Evolutionary conservation across 2,329 filamentous ascomycete species (phyloP), one percentile per base, ranked within the genome.

Genomic region (Colletotrichum gloeosporioides): DNA sequence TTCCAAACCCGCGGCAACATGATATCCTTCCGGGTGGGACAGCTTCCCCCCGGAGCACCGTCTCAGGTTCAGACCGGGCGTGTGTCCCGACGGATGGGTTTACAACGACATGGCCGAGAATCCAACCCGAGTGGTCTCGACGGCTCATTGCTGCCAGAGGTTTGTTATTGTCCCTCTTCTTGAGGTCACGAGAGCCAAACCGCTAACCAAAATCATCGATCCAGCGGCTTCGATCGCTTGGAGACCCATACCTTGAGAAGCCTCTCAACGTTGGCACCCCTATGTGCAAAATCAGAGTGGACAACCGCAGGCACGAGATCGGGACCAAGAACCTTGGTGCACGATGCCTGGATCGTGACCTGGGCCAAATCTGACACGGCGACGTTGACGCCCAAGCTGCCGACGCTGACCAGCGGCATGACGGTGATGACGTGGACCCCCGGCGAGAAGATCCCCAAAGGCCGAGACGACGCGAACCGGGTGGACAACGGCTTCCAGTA

Each of bases 141-240:
- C 75, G 53, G 75, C 72, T n/a, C 13, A 36, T 29, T 77, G 72
- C 72, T 77, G 72, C 27, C 16, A 57, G 16, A 66, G 55, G 63
- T 77, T 13, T 4, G 67, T 31, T 36, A 18, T 8, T 59, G 31
- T 6, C 9, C 16, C 29, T 49, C 10, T 61, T 36, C 36, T 9
- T 34, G 2, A 44, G 2, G 10, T 55, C n/a, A 34, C 15, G 16
- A 15, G 29, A 25, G 15, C 53, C 32, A 18, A 29, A 25, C n/a
- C 15, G 12, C 57, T 69, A 4, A 70, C 65, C 16, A 8, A 3
- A n/a, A 3, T 44, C 39, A 18, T 55, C 8, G 3, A 3, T 44
- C 10, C 8, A 49, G 71, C 16, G 66, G 31, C 13, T 75, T 71
- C 34, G 25, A n/a, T 2, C 36, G 39, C 57, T 59, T 22, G 55